These are phyloP conservation scores for Zygoascus bituminiphila DNA, from an alignment of 805 yeast genomes.

Conservation along the genomic window DNA sequence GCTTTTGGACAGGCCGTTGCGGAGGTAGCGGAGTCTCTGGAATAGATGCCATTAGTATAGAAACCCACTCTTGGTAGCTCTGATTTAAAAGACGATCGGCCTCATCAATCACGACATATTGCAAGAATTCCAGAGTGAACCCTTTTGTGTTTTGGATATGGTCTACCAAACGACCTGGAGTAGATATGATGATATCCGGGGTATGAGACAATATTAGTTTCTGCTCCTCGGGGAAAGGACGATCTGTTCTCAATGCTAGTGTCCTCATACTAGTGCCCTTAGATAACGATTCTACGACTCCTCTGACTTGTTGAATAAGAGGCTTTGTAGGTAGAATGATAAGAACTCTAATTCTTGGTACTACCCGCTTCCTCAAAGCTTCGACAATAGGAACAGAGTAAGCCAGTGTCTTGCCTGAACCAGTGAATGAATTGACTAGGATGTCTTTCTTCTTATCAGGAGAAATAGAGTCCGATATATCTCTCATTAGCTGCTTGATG, in stretches of 20 bases:
- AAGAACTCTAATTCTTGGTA: conserved; percentile 67
- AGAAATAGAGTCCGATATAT: conserved; percentile 22
- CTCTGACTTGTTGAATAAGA: conserved; percentile 70
- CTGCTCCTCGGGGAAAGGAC: conserved; percentile 58
- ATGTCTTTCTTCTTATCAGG: conserved; percentile 45
- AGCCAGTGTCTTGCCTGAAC: conserved; percentile 92
- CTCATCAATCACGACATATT: conserved; percentile 76
- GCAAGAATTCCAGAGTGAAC: conserved; percentile 40
- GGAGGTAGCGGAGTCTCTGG: conserved; percentile 7
- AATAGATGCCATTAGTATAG: conserved; percentile 29
- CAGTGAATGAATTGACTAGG: conserved; percentile 88
- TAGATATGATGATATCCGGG: conserved; percentile 36
- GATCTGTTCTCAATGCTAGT: conserved; percentile 46
- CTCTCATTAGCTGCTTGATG: conserved; percentile 45
- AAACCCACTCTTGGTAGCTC: conserved; percentile 89
- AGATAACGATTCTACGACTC: conserved; percentile 50
- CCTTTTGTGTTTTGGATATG: conserved; percentile 24
- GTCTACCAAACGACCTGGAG: conserved; percentile 89
- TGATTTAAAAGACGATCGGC: conserved; percentile 94
- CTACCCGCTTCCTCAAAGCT: conserved; percentile 49
- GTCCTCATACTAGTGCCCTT: conserved; percentile 62
- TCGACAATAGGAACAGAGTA: conserved; percentile 80
- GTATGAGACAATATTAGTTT: conserved; percentile 32
- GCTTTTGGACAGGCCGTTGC: conserved; percentile 44
- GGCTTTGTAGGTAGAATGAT: conserved; percentile 88